Base-by-base conservation (phyloP, 306 rosid genomes). In the Ormosia emarginata region DNA sequence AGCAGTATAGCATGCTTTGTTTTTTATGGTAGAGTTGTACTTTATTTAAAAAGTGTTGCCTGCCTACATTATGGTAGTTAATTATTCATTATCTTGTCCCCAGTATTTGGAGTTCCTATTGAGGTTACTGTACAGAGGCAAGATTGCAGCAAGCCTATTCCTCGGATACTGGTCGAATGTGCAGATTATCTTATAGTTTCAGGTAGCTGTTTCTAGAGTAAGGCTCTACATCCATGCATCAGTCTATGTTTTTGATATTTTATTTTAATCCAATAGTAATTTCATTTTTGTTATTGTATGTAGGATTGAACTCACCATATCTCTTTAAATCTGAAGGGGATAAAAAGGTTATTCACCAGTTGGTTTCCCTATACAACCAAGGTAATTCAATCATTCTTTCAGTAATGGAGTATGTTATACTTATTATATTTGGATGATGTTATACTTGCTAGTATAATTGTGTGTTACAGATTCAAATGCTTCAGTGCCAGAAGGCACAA, bases 51-150 rank as follows among this genome's bases (percentile, higher is more conserved):
- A 41, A n/a, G 66, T 66, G 34, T 55, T 69, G n/a, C 44, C 40
- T 47, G 7, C 71, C 47, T 69, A 80, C 57, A 65, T 39, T 18
- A 58, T 77, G 66, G 18, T 53, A 36, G 63, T 81, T 52, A 71
- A 71, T 71, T 68, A 49, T 75, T 78, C 57, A 63, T 47, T 63
- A 36, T 61, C 75, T 79, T 74, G 56, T 88, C 41, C 71, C 57
- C 85, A 96, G 99, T 91, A 53, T 96, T 96, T 90, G 99, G 99
- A 89, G 94, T 91, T 84, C 94, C 95, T 14, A 88, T 96, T 84
- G 97, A 93, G 87, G 78, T 89, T 75, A 86, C 87, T 6, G 97
- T 96, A 37, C 98, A 92, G 85, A 86, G 92, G 83, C 92, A 96
- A 82, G 90, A 93, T 79, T 85, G 92, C 74, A 84, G 90, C 88